phyloP scores from a whole-genome alignment of 441 rosid genomes.

The Adansonia madagascariensis region DNA sequence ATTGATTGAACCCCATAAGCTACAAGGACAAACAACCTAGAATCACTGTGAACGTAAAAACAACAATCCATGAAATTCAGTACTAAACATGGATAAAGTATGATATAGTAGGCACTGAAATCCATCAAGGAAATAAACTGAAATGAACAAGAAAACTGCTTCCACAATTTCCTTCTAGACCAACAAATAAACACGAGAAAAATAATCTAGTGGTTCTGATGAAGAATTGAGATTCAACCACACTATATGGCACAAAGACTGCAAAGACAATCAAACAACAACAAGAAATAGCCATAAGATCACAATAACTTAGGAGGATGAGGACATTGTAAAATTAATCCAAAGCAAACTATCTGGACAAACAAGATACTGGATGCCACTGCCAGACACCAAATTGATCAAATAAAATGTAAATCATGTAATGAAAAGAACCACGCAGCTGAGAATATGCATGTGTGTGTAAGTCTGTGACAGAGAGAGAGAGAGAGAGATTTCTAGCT shows the following conservation, averaged over 20 bases:
- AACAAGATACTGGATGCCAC: not conserved
- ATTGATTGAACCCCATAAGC: not conserved
- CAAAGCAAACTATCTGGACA: constrained; percentile 14
- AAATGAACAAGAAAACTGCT: constrained; percentile 6
- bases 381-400: constrained; percentile 12
- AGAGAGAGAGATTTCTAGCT: not conserved
- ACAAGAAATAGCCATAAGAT: not conserved
- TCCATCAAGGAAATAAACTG: not conserved
- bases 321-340: not conserved
- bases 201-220: not conserved
- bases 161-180: constrained; percentile 18
- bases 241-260: not conserved
- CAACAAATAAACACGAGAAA: constrained; percentile 19
- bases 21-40: constrained; percentile 19
- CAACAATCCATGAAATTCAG: constrained; percentile 3
- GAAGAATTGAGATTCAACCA: not conserved
- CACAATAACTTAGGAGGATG: constrained; percentile 3
- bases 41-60: constrained; percentile 3
- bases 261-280: not conserved
- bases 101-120: constrained; percentile 2
- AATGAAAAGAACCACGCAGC: constrained; percentile 7
- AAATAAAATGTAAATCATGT: not conserved
- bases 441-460: not conserved
- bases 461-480: not conserved
- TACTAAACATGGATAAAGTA: not conserved